phyloP scores from a whole-genome alignment of 139 green algal genomes.

The Auxenochlorella pyrenoidosa region DNA sequence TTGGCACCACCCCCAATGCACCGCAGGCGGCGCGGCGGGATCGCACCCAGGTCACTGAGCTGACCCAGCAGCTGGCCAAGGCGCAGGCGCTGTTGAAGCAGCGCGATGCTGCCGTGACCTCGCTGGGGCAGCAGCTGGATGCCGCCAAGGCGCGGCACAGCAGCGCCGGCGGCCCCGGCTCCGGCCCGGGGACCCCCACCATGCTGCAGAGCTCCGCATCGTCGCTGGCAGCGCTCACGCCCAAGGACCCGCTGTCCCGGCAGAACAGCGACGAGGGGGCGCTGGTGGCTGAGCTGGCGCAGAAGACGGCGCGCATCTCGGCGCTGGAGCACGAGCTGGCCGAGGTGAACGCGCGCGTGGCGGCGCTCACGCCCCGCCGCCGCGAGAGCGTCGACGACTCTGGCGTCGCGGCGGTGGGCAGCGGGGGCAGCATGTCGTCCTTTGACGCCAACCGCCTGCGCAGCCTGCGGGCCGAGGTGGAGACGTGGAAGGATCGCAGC shows the following conservation, averaged over 20 bases:
- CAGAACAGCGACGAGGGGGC: slow-evolving; percentile 28
- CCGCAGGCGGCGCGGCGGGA: not conserved
- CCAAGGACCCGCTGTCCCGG: slow-evolving; percentile 7
- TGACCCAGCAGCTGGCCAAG: not conserved
- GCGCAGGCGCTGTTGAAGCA: slow-evolving; percentile 29
- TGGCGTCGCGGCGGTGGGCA: slow-evolving; percentile 23
- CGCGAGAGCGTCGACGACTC: slow-evolving; percentile 13
- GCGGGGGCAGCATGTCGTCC: not conserved
- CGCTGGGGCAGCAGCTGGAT: slow-evolving; percentile 1
- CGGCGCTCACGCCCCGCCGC: not conserved
- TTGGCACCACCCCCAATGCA: not conserved
- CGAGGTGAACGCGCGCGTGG: not conserved
- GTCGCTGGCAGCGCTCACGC: not conserved
- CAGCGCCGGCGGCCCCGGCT: not conserved
- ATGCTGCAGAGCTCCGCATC: not conserved
- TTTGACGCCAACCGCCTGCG: slow-evolving; percentile 33
- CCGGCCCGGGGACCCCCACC: not conserved
- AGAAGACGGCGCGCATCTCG: slow-evolving; percentile 18
- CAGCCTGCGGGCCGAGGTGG: slow-evolving; percentile 16
- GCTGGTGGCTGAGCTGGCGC: slow-evolving; percentile 3
- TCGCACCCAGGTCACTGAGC: not conserved
- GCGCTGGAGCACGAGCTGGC: slow-evolving; percentile 25
- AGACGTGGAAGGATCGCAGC: slow-evolving; percentile 5
- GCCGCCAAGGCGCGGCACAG: slow-evolving; percentile 1
- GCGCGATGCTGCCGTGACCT: slow-evolving; percentile 7